A percentile compares a stretch with the other conserved stretches of the same genome.
Conservation (phyloP, 495 filamentous ascomycete genomes). For the Glonium stellatum region DNA sequence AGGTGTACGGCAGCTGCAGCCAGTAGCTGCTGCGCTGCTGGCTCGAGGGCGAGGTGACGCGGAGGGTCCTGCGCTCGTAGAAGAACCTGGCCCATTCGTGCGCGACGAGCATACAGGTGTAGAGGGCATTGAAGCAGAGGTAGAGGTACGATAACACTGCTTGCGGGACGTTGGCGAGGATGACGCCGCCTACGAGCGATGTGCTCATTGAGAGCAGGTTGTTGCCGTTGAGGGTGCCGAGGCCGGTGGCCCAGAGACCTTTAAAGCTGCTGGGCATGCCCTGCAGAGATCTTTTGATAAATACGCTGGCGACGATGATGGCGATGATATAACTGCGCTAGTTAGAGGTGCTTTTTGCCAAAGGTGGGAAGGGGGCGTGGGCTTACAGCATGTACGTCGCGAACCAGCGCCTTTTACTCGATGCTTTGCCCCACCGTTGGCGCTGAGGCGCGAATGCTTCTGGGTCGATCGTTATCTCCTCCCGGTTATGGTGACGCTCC, state of each 20-base stretch:
- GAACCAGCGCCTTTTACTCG: neutral
- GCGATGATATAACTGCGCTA: too few relatives aligned
- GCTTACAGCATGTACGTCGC: neutral
- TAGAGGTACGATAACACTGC: neutral
- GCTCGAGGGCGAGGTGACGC: constrained; percentile 1
- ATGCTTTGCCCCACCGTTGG: neutral
- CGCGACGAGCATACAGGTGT: constrained; percentile 3
- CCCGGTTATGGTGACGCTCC: too few relatives aligned
- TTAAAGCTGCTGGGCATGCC: too few relatives aligned
- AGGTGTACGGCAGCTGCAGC: constrained; percentile 7
- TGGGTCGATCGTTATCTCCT: too few relatives aligned
- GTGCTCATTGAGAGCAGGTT: too few relatives aligned
- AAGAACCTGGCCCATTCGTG: neutral
- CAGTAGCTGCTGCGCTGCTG: constrained; percentile 13
- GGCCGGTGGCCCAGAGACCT: too few relatives aligned
- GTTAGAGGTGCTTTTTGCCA: too few relatives aligned
- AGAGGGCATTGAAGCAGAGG: neutral
- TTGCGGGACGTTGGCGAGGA: neutral
- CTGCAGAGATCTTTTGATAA: too few relatives aligned
- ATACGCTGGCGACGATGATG: too few relatives aligned
- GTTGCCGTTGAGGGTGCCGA: too few relatives aligned
- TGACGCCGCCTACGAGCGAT: neutral
- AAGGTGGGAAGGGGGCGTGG: neutral
- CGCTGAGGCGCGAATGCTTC: neutral
- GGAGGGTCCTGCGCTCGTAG: neutral